Base-by-base conservation (phyloP, 2,329 filamentous ascomycete species). In the Lachnellula hyalina region DNA sequence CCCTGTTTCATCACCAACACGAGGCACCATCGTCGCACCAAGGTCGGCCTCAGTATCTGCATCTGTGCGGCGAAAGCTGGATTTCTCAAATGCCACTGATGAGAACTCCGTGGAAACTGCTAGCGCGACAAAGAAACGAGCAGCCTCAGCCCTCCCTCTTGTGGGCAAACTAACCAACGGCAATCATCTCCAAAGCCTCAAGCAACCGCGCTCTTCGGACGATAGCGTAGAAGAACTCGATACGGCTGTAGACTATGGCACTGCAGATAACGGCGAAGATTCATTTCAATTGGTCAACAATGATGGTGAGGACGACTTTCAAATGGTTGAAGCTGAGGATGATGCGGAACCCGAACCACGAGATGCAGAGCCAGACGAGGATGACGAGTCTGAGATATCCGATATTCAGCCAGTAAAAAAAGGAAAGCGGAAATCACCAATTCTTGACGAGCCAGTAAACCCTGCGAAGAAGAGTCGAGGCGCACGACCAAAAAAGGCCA, bases 191-290 rank as follows among this genome's bases (percentile, higher is more conserved):
- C 53, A 54, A 5, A 58, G 58, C 25, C 44, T 47, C 23, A 46
- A 49, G 52, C 44, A 56, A 40, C 48, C 46, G 5, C 48, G 46
- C 12, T 38, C 53, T 38, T 41, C 45, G 14, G 49, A 53, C 9
- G 42, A 67, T 41, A 53, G 47, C 11, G 63, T 70, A 12, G 66
- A 75, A 60, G 28, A 32, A 32, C 9, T 32, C 9, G 28, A 12
- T 32, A 32, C 28, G 28, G 9, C 28, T 9, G 9, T 23, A 19
- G 15, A 12, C 21, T 5, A 62, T 15, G 42, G 81, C 82, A 78
- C 77, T 80, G 23, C 74, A 81, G 53, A 78, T 72, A 52, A 59
- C n/a, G 55, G 47, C 28, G 64, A 65, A 19, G 59, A 64, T 35
- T 62, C 60, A 11, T 54, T 60, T 42, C 61, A 66, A 47, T 51